Conservation (phyloP, 2,329 filamentous ascomycete genomes). For the Aspergillus phoenicis region DNA sequence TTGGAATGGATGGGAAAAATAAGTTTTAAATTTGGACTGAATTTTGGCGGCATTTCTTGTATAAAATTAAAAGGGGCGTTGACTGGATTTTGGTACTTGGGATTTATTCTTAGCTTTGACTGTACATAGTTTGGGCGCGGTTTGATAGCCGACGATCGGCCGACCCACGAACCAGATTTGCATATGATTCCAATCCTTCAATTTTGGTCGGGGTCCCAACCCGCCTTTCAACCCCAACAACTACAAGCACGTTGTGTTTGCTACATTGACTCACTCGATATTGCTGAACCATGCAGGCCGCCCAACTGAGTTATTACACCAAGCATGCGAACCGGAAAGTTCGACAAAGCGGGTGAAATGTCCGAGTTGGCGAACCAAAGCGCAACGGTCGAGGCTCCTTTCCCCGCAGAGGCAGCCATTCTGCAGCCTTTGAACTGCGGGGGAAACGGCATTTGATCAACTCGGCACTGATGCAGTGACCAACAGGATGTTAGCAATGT, state of each 20-base stretch:
- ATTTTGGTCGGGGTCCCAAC: background rate
- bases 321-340: background rate
- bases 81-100: slow-evolving; percentile 4
- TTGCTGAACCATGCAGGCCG: background rate
- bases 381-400: slow-evolving; percentile 6
- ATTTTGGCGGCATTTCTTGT: background rate
- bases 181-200: background rate
- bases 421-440: background rate
- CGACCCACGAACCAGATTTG: background rate
- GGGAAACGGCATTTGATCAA: background rate
- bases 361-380: background rate
- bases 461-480: background rate
- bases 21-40: background rate
- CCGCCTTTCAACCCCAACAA: background rate
- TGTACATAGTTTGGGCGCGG: slow-evolving; percentile 1
- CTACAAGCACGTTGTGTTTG: background rate
- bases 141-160: background rate
- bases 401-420: slow-evolving; percentile 1
- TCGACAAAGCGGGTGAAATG: background rate
- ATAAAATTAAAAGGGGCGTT: background rate
- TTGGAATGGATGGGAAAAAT: slow-evolving; percentile 16
- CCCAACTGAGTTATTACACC: background rate
- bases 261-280: background rate
- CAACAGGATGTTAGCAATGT: background rate
- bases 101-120: background rate